Evolutionary conservation across 2,329 filamentous ascomycete species (phyloP).

Genomic region (Sclerotinia sclerotiorum): DNA sequence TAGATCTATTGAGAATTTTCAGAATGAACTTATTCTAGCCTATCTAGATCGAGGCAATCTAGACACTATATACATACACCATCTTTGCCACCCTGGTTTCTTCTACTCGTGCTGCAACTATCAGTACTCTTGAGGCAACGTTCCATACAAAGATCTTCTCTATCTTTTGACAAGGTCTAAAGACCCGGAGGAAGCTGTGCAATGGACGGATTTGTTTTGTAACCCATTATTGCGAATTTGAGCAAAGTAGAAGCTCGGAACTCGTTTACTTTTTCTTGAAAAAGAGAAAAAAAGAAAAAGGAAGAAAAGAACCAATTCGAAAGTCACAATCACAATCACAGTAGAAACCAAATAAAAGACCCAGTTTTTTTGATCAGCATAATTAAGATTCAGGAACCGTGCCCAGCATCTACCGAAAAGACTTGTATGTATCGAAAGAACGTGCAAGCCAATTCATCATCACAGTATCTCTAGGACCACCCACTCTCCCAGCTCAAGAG

Average conservation of each 20-base stretch:
- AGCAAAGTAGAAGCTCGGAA: background rate
- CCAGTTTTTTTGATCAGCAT: conserved; percentile 21
- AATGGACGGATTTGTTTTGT: too few species aligned
- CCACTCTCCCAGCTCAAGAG: background rate
- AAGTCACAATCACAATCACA: background rate
- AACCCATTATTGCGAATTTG: too few species aligned
- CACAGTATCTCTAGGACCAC: conserved; percentile 15
- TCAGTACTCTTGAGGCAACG: background rate
- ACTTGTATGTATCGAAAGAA: conserved; percentile 8
- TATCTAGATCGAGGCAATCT: too few species aligned
- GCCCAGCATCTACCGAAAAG: conserved; percentile 18
- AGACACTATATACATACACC: background rate
- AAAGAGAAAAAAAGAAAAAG: too few species aligned
- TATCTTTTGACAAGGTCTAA: background rate
- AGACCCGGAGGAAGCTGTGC: background rate
- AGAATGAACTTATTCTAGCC: background rate
- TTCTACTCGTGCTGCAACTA: background rate
- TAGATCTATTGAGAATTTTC: background rate
- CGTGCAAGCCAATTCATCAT: conserved; percentile 16
- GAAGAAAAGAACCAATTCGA: background rate
- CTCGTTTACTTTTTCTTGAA: background rate
- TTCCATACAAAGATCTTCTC: background rate
- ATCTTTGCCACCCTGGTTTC: too few species aligned
- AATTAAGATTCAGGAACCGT: conserved; percentile 17
- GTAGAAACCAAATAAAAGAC: background rate